Conservation (phyloP, 169 alveolate species). For the Amoebophrya sp. region DNA sequence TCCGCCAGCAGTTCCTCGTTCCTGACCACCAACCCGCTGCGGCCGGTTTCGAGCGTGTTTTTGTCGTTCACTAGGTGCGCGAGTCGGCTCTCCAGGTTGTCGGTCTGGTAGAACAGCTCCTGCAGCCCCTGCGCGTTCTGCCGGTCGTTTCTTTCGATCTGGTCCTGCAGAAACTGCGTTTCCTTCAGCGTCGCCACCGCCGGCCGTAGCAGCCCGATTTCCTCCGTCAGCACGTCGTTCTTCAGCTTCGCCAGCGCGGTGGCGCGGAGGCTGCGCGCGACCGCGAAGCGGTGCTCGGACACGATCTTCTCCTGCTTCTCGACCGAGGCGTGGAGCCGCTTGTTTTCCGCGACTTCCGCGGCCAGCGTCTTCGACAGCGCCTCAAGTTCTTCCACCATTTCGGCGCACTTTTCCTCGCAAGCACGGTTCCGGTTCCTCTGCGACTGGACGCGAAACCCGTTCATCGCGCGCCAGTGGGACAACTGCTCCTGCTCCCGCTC, state of each 20-base stretch:
- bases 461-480: no score
- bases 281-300: not conserved
- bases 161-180: no score
- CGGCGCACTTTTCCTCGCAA: not conserved
- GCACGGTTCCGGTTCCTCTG: not conserved
- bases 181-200: not conserved
- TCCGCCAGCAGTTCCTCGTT: not conserved
- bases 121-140: no score
- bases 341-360: no score
- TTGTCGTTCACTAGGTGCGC: not conserved
- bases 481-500: no score
- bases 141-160: no score
- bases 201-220: not conserved
- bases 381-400: not conserved
- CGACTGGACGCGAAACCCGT: no score
- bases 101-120: no score
- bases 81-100: no score
- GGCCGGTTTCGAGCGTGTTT: not conserved
- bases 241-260: not conserved
- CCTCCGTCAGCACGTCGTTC: not conserved
- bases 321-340: no score
- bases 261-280: not conserved
- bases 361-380: not conserved
- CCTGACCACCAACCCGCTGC: not conserved
- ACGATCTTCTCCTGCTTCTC: no score